Conservation (phyloP, 2,329 filamentous ascomycete species). For the Akanthomyces lecanii region DNA sequence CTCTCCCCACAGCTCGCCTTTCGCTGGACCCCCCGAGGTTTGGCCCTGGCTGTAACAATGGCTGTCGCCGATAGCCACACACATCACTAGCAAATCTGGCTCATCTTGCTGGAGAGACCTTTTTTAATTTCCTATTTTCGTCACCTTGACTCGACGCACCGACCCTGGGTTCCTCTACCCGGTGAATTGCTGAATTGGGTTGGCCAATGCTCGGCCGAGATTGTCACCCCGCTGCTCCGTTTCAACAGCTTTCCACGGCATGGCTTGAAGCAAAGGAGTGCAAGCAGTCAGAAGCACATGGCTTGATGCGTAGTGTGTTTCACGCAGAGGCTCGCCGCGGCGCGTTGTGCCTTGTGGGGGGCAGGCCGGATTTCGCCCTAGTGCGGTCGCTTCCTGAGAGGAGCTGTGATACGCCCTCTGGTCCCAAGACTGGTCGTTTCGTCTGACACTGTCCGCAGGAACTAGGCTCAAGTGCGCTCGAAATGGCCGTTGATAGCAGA, state of each 20-base stretch:
- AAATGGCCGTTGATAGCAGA: not conserved
- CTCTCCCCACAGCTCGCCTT: not conserved
- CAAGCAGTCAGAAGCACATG: not conserved
- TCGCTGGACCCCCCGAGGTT: not conserved
- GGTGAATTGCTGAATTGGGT: not conserved
- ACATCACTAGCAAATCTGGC: not conserved
- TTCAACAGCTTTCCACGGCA: not conserved
- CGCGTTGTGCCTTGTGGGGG: slow-evolving; percentile 1
- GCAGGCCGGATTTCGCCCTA: slow-evolving; percentile 4
- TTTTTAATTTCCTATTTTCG: not conserved
- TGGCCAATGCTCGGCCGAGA: not conserved
- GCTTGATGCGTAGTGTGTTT: slow-evolving; percentile 10
- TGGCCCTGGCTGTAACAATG: not conserved
- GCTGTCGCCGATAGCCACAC: not conserved
- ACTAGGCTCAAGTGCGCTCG: not conserved
- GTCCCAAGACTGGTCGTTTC: slow-evolving; percentile 3
- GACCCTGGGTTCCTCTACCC: slow-evolving; percentile 10
- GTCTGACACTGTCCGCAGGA: not conserved
- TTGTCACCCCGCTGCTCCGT: slow-evolving; percentile 1
- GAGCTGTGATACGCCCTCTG: slow-evolving; percentile 1
- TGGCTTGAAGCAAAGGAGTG: not conserved
- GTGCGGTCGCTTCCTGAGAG: slow-evolving; percentile 4
- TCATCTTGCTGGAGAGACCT: not conserved
- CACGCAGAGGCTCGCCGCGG: slow-evolving; percentile 4
- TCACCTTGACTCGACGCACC: slow-evolving; percentile 7